Evolutionary conservation across 345 rosid species (phyloP).

Genomic region (Durio zibethinus): DNA sequence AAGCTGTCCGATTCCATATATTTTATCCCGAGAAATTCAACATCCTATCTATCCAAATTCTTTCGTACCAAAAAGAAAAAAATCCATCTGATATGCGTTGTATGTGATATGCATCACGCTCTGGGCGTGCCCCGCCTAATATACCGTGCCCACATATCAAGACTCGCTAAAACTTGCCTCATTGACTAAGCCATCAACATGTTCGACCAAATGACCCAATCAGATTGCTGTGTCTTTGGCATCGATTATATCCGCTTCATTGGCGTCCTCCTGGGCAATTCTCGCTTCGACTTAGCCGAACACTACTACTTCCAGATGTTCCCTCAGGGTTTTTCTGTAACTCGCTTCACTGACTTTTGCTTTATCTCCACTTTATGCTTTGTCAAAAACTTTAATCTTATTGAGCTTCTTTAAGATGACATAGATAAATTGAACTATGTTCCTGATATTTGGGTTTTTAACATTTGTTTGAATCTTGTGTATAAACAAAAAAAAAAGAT

Average conservation of each 20-base stretch:
- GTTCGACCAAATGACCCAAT: constrained; percentile 90
- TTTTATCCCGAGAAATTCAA: too few relatives aligned
- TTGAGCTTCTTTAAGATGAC: constrained; percentile 54
- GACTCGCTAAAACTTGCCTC: constrained; percentile 61
- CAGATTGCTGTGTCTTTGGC: constrained; percentile 69
- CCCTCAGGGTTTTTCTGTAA: constrained; percentile 69
- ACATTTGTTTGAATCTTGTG: constrained; percentile 68
- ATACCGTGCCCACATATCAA: constrained; percentile 66
- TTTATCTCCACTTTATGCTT: constrained; percentile 82
- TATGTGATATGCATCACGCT: constrained; percentile 69
- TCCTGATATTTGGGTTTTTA: constrained; percentile 85
- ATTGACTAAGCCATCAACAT: constrained; percentile 71
- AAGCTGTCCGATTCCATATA: too few relatives aligned
- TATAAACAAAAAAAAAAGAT: constrained; percentile 45
- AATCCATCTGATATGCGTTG: constrained; percentile 40
- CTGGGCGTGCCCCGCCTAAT: constrained; percentile 86
- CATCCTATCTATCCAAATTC: too few relatives aligned
- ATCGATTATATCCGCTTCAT: constrained; percentile 84
- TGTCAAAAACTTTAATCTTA: constrained; percentile 49
- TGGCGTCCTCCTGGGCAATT: constrained; percentile 59
- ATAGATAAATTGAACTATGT: constrained; percentile 63
- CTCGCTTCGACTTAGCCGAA: constrained; percentile 72
- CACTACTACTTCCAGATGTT: constrained; percentile 54
- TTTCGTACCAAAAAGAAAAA: too few relatives aligned
- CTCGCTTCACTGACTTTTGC: constrained; percentile 84